Evolutionary conservation across 257 asterid genomes (phyloP), one percentile per base, ranked within the genome.

Genomic region (Primulina tabacum): DNA sequence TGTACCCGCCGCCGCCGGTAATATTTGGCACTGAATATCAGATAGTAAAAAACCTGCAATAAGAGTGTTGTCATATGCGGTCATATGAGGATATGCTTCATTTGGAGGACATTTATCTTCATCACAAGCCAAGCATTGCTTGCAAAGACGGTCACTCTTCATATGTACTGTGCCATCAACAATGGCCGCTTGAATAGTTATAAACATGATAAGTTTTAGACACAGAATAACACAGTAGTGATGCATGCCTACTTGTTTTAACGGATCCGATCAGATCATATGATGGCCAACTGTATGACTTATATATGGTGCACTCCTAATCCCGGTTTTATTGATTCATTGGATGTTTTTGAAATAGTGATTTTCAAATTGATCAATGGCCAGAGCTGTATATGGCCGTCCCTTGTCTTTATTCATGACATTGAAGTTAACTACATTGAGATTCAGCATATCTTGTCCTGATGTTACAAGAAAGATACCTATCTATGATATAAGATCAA

Each of bases 61-160:
- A 2, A 89, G 86, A 65, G 87, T 59, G 63, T 83, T 78, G n/a
- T 87, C 91, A 4, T 66, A 77, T 16, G 93, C 87, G 40, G 87
- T 87, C 96, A 89, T 87, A 67, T 83, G 89, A 12, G 91, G 93
- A 55, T 78, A 87, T 9, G 86, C 76, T 20, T 87, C 81, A 35
- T 86, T 83, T 11, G 85, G 80, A 62, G 96, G 93, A 60, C 96
- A 89, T 70, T 70, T 76, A 5, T 73, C 70, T 21, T 79, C 37
- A 26, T 87, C 84, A 37, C 90, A 89, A 29, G 72, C 74, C 14
- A 82, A 65, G 68, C 96, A 87, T 71, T 89, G 86, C 62, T 71
- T 68, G 77, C 91, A 89, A 7, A 83, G 85, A 6, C 52, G 74
- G 11, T 74, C 76, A 35, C 90, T 85, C 76, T 77, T 77, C 72